phyloP scores from a whole-genome alignment of 2,329 filamentous ascomycete genomes.

The Kalaharituber pfeilii region DNA sequence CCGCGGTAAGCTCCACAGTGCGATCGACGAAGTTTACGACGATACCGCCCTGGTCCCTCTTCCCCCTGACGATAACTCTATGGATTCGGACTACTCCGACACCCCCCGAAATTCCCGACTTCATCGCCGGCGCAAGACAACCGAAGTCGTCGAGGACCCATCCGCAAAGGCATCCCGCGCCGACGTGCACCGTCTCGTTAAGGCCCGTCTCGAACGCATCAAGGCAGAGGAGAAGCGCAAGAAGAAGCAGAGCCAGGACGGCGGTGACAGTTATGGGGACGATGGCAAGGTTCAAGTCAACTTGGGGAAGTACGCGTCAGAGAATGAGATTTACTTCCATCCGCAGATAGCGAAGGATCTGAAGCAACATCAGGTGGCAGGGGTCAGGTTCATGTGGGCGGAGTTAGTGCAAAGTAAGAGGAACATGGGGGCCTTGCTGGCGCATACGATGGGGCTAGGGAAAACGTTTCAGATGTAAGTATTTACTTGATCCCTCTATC shows the following conservation, averaged over 20 bases:
- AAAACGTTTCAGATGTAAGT: conserved; percentile 73
- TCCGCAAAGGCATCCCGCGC: not conserved
- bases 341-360: conserved; percentile 26
- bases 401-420: conserved; percentile 40
- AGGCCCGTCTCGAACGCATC: not conserved
- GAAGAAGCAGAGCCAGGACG: conserved; percentile 7
- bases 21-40: too few relatives aligned
- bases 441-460: conserved; percentile 59
- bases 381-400: conserved; percentile 78
- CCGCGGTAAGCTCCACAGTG: too few relatives aligned
- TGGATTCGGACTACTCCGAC: too few relatives aligned
- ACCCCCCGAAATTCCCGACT: too few relatives aligned
- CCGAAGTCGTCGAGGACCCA: not conserved
- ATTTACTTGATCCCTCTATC: not conserved
- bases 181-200: not conserved
- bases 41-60: too few relatives aligned
- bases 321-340: conserved; percentile 17
- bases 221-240: conserved; percentile 6
- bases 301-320: conserved; percentile 13
- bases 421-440: conserved; percentile 19
- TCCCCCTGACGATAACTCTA: too few relatives aligned
- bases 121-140: not conserved
- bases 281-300: conserved; percentile 10
- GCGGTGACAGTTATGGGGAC: not conserved
- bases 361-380: conserved; percentile 64